phyloP scores from a whole-genome alignment of 2,329 filamentous ascomycete genomes.

The Fusarium sp. region DNA sequence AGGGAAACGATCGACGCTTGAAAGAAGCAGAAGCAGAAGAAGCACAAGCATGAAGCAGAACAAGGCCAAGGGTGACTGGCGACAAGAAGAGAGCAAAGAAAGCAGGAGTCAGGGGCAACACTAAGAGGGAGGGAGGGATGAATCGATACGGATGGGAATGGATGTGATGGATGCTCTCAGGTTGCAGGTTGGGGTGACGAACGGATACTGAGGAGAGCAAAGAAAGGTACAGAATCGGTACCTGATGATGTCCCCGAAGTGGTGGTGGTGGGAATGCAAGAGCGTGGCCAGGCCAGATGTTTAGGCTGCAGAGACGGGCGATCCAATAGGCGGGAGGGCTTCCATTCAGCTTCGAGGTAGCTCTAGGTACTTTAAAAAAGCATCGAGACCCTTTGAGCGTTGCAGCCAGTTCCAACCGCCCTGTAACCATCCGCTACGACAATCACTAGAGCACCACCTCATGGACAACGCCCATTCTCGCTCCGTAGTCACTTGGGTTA shows the following conservation, averaged over 20 bases:
- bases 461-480: constrained; percentile 1
- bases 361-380: background rate
- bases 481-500: background rate
- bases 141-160: constrained; percentile 1
- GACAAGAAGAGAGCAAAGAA: constrained; percentile 1
- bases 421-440: constrained; percentile 2
- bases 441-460: background rate
- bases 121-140: constrained; percentile 11
- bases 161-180: constrained; percentile 14
- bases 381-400: background rate
- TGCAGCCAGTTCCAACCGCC: background rate
- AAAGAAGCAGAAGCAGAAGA: constrained; percentile 7
- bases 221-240: constrained; percentile 17
- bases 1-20: constrained; percentile 20
- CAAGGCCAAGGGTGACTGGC: background rate
- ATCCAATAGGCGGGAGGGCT: background rate
- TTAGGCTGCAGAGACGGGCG: background rate
- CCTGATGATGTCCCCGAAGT: constrained; percentile 23
- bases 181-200: background rate
- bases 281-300: constrained; percentile 22
- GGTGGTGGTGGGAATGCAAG: constrained; percentile 25
- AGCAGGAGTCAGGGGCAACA: constrained; percentile 35
- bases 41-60: background rate
- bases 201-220: background rate
- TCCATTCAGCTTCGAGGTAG: background rate